phyloP scores from a whole-genome alignment of 2,329 filamentous ascomycete genomes.

The Penicillium paneum region DNA sequence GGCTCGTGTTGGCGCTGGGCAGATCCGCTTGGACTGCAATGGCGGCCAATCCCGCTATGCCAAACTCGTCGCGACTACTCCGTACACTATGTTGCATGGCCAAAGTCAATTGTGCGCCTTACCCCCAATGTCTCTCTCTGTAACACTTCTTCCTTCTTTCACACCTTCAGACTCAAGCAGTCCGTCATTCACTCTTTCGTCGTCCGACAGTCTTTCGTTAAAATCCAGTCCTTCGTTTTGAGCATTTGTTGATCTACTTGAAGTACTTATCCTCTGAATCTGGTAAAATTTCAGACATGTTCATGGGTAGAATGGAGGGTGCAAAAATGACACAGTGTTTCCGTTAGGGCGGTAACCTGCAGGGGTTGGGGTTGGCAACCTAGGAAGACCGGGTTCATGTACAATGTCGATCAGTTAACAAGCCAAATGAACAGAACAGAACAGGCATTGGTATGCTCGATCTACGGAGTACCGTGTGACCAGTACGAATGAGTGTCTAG shows the following conservation, averaged over 20 bases:
- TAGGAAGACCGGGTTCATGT: background rate
- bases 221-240: constrained; percentile 24
- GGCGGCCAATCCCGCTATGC: background rate
- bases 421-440: background rate
- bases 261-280: too few species aligned
- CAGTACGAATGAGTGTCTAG: background rate
- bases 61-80: background rate
- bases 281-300: too few species aligned
- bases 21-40: background rate
- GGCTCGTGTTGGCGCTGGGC: background rate
- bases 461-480: too few species aligned
- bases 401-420: background rate
- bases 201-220: constrained; percentile 12
- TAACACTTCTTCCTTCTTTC: constrained; percentile 15
- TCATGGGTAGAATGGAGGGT: too few species aligned
- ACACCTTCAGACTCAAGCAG: constrained; percentile 6
- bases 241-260: constrained; percentile 7
- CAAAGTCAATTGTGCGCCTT: constrained; percentile 5
- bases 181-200: constrained; percentile 11
- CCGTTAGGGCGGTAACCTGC: too few species aligned
- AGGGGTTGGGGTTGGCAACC: too few species aligned
- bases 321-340: too few species aligned
- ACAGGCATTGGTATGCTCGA: too few species aligned
- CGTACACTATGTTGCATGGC: background rate
- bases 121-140: constrained; percentile 5